Evolutionary conservation across 2,329 filamentous ascomycete species (phyloP).

Genomic region (Talaromyces marneffei): DNA sequence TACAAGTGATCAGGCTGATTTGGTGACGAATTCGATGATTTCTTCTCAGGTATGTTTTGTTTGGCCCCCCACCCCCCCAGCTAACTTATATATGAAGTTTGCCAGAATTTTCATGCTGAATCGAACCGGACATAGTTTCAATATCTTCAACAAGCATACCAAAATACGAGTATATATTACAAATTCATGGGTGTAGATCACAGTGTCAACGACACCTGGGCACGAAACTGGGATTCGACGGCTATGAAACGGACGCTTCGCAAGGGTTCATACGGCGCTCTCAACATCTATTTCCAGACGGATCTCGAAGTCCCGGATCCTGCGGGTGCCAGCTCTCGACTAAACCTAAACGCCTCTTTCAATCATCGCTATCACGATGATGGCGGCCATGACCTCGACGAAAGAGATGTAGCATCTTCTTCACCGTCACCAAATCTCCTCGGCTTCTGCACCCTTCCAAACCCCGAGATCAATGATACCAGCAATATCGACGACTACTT

Average conservation of each 20-base stretch:
- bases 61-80: no score
- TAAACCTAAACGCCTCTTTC: conserved; percentile 13
- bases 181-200: conserved; percentile 45
- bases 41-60: conserved; percentile 30
- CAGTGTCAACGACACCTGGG: conserved; percentile 52
- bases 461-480: conserved; percentile 35
- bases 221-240: conserved; percentile 43
- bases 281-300: conserved; percentile 58
- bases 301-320: conserved; percentile 37
- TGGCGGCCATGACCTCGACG: conserved; percentile 22
- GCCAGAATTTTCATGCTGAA: not conserved
- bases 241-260: conserved; percentile 51
- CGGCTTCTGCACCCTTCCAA: conserved; percentile 50
- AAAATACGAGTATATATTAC: conserved; percentile 44
- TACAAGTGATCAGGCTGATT: conserved; percentile 23
- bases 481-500: conserved; percentile 39
- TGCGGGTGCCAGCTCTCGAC: conserved; percentile 19
- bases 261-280: conserved; percentile 47
- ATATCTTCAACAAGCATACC: conserved; percentile 44
- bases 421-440: conserved; percentile 36
- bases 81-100: no score
- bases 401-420: conserved; percentile 15
- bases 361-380: not conserved
- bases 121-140: conserved; percentile 22
- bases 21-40: conserved; percentile 31